phyloP scores from a whole-genome alignment of 129 eudicot species.

The Centaurea solstitialis region DNA sequence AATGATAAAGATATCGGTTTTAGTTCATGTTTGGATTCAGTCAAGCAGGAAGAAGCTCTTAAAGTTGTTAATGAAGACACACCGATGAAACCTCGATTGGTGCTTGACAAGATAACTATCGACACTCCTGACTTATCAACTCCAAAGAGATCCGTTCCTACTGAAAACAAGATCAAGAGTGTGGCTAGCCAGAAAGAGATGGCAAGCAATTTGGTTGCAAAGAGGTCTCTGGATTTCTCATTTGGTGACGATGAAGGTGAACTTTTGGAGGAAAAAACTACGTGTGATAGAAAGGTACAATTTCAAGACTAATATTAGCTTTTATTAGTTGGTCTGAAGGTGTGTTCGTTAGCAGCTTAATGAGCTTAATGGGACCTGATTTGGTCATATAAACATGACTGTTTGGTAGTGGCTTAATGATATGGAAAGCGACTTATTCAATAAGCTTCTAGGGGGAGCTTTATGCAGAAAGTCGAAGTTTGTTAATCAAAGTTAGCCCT shows the following conservation, averaged over 20 bases:
- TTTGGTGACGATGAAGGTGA: conserved; percentile 40
- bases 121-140: conserved; percentile 70
- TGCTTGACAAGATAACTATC: conserved; percentile 25
- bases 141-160: conserved; percentile 66
- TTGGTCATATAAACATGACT: too few species aligned
- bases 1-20: conserved; percentile 18
- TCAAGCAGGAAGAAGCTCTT: conserved; percentile 8
- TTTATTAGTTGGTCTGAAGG: neutral
- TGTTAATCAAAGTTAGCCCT: too few species aligned
- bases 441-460: too few species aligned
- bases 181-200: conserved; percentile 27
- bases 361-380: too few species aligned
- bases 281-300: conserved; percentile 14
- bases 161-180: conserved; percentile 49
- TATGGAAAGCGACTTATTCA: too few species aligned
- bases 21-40: conserved; percentile 24
- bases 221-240: conserved; percentile 57
- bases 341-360: too few species aligned
- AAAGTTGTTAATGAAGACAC: conserved; percentile 35
- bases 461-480: too few species aligned
- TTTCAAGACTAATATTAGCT: neutral
- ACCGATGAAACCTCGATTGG: conserved; percentile 47
- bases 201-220: conserved; percentile 36
- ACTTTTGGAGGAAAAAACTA: conserved; percentile 7
- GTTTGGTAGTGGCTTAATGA: too few species aligned